Evolutionary conservation across 73 alveolate genomes (phyloP).

Genomic region (Paramecium pentaurelia): DNA sequence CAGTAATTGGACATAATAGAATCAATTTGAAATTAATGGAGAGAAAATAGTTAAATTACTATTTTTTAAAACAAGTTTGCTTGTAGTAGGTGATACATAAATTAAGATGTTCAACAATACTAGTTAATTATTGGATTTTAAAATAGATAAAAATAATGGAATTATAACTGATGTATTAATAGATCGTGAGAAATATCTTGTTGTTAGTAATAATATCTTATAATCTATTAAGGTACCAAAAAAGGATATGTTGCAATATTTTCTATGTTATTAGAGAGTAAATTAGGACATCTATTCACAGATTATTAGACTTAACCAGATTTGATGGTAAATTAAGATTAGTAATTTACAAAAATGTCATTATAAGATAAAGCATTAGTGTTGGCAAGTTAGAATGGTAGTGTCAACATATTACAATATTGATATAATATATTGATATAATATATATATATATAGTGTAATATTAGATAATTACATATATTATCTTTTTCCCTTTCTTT

Average conservation of each 20-base stretch:
- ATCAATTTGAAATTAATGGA: background rate
- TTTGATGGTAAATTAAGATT: background rate
- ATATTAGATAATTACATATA: background rate
- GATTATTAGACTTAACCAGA: background rate
- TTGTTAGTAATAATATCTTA: background rate
- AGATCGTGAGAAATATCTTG: constrained; percentile 13
- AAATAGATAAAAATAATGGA: constrained; percentile 25
- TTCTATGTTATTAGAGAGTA: constrained; percentile 19
- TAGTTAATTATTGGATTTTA: constrained; percentile 25
- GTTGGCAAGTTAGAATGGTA: constrained; percentile 38
- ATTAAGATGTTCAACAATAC: constrained; percentile 11
- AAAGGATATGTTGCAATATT: constrained; percentile 11
- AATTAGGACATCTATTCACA: constrained; percentile 3
- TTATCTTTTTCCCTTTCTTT: background rate
- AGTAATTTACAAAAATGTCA: background rate
- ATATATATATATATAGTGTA: background rate
- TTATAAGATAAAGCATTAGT: background rate
- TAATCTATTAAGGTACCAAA: background rate
- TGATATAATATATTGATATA: background rate
- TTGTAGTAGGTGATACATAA: constrained; percentile 30
- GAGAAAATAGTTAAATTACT: constrained; percentile 34
- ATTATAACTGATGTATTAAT: constrained; percentile 14
- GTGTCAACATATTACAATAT: constrained; percentile 30
- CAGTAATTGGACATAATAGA: background rate
- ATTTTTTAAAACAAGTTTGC: constrained; percentile 27